Percentiles rank a stretch among this genome's conserved stretches.
Conservation (phyloP, 768 basidiomycete genomes). For the Boletus rubroflammeus region DNA sequence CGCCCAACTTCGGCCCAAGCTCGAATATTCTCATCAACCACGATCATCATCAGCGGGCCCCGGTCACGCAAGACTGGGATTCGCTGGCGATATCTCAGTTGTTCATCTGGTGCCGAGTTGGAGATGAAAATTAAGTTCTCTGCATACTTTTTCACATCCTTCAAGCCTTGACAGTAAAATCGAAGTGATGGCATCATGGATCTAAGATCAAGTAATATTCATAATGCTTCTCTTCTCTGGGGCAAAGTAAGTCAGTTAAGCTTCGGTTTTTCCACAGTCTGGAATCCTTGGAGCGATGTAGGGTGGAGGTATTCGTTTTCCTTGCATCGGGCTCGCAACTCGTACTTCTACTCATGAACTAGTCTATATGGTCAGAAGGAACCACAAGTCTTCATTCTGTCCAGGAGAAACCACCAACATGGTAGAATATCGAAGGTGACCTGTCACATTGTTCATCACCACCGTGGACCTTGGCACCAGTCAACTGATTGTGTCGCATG, state of each 20-base stretch:
- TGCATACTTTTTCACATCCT: background rate
- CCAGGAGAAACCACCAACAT: background rate
- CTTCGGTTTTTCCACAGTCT: background rate
- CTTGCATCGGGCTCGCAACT: background rate
- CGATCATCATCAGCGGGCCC: slow-evolving; percentile 4
- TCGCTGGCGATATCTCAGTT: too few species aligned
- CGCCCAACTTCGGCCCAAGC: too few species aligned
- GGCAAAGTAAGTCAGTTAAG: background rate
- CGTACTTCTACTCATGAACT: background rate
- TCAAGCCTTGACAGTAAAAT: background rate
- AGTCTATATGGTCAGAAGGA: background rate
- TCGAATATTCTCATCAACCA: slow-evolving; percentile 9
- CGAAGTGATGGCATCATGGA: background rate
- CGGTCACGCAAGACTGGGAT: background rate
- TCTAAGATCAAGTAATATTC: background rate
- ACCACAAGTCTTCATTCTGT: background rate
- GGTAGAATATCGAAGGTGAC: background rate
- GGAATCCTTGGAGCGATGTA: background rate
- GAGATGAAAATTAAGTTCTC: background rate
- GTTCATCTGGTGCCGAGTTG: background rate
- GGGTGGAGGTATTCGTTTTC: background rate
- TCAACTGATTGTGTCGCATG: background rate
- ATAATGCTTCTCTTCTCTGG: background rate
- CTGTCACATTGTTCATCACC: background rate
- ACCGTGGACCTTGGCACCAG: background rate